phyloP scores from a whole-genome alignment of 139 green algal genomes.

The Tetraselmis chui region DNA sequence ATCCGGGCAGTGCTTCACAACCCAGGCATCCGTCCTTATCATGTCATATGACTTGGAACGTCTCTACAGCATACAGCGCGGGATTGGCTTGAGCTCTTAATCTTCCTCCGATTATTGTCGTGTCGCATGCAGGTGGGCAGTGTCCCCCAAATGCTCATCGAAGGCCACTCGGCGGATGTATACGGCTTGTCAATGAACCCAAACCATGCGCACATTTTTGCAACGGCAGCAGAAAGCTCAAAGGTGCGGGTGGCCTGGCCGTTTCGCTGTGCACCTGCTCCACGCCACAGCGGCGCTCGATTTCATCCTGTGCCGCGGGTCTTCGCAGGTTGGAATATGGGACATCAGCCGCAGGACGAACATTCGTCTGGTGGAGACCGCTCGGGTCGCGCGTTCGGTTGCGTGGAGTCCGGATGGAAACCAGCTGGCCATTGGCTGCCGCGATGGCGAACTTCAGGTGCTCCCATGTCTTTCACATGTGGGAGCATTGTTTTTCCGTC shows the following conservation, averaged over 20 bases:
- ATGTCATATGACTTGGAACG: too few relatives aligned
- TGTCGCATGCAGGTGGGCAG: neutral
- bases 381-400: neutral
- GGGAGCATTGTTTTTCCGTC: too few relatives aligned
- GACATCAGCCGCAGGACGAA: neutral
- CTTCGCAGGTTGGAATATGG: neutral
- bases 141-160: constrained; percentile 34
- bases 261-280: too few relatives aligned
- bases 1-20: too few relatives aligned
- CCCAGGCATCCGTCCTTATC: too few relatives aligned
- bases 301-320: too few relatives aligned
- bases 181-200: constrained; percentile 47
- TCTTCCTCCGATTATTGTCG: too few relatives aligned
- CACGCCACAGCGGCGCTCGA: too few relatives aligned
- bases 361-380: neutral
- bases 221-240: constrained; percentile 34
- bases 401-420: neutral
- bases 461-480: too few relatives aligned
- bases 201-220: constrained; percentile 32
- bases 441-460: neutral
- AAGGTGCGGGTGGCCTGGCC: too few relatives aligned
- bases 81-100: too few relatives aligned
- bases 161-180: constrained; percentile 53
- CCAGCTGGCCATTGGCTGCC: neutral
- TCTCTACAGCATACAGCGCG: too few relatives aligned